Conservation (phyloP, 768 basidiomycete genomes). For the Tulasnella sp. region DNA sequence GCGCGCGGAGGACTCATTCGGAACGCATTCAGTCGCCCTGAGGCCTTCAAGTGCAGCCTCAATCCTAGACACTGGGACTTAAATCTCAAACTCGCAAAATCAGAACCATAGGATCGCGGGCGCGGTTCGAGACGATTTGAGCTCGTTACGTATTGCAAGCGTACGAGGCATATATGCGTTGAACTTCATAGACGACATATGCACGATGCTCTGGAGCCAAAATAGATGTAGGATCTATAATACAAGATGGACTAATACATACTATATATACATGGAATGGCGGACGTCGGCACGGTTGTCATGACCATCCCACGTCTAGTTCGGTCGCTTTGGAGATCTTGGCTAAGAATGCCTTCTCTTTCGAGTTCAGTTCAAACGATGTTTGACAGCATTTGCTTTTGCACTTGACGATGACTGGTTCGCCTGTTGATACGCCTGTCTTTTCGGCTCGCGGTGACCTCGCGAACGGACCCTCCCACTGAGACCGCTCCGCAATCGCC, state of each 20-base stretch:
- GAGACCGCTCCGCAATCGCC: neutral
- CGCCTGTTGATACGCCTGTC: neutral
- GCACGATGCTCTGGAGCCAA: too few relatives aligned
- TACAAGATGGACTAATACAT: neutral
- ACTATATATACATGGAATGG: neutral
- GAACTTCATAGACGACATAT: too few relatives aligned
- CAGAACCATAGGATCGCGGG: too few relatives aligned
- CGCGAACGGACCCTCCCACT: neutral
- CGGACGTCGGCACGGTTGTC: neutral
- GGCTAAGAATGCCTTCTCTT: neutral
- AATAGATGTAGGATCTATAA: too few relatives aligned
- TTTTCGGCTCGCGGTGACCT: neutral
- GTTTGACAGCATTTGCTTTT: neutral
- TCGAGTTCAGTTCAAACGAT: neutral
- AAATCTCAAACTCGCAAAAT: too few relatives aligned
- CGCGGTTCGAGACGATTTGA: too few relatives aligned
- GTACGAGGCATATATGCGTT: too few relatives aligned
- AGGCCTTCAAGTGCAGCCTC: too few relatives aligned
- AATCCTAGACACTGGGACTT: too few relatives aligned
- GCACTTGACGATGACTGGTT: neutral
- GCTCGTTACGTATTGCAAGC: too few relatives aligned
- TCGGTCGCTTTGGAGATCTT: neutral
- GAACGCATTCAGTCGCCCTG: too few relatives aligned
- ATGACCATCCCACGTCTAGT: neutral
- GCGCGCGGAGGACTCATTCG: too few relatives aligned